Evolutionary conservation across 139 green algal genomes (phyloP).

Genomic region (Protoeuglena noctilucae): DNA sequence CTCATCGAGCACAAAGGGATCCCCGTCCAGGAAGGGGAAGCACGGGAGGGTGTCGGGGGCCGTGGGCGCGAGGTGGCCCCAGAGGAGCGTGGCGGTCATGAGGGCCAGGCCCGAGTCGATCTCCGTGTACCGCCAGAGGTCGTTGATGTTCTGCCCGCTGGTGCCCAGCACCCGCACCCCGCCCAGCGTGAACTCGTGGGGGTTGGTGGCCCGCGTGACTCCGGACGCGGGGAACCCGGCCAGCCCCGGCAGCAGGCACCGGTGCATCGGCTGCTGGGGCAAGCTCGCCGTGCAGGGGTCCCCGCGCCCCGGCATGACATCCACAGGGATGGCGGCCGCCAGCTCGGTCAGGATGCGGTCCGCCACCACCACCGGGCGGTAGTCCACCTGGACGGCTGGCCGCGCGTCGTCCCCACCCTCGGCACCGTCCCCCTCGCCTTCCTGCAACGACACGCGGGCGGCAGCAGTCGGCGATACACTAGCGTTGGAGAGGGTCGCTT

Average conservation of each 20-base stretch:
- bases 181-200: constrained; percentile 63
- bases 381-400: background rate
- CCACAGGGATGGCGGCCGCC: constrained; percentile 51
- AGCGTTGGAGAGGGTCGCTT: no score
- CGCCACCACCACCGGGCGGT: constrained; percentile 11
- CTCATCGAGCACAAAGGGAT: constrained; percentile 84
- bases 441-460: no score
- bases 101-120: constrained; percentile 35
- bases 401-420: no score
- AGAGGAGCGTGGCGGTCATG: constrained; percentile 53
- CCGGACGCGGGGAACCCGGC: constrained; percentile 11
- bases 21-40: constrained; percentile 72
- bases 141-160: constrained; percentile 82
- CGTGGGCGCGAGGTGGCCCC: constrained; percentile 78
- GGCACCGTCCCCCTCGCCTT: no score
- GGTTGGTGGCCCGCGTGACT: constrained; percentile 63
- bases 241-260: constrained; percentile 56
- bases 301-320: constrained; percentile 81
- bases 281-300: constrained; percentile 83
- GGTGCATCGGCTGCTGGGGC: constrained; percentile 92
- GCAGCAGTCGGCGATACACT: no score
- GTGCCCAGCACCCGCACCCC: constrained; percentile 75
- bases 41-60: constrained; percentile 88
- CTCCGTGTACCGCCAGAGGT: constrained; percentile 34
- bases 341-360: constrained; percentile 20